phyloP scores from a whole-genome alignment of 2,329 filamentous ascomycete genomes.

The Aspergillus cejpii region DNA sequence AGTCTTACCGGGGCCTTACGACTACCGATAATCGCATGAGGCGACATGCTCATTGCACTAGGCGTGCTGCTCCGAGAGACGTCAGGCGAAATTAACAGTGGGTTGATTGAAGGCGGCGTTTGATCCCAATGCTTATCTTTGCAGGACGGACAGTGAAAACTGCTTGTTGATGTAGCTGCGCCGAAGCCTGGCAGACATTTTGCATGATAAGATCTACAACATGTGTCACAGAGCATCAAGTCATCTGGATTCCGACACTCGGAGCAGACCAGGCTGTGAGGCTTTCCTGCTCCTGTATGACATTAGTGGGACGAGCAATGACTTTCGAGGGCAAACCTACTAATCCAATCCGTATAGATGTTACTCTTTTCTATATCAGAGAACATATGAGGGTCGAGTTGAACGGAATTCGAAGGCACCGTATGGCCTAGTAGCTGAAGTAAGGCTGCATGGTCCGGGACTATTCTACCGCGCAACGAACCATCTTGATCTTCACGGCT shows the following conservation, averaged over 20 bases:
- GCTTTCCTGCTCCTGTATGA: slow-evolving; percentile 23
- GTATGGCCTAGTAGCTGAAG: background rate
- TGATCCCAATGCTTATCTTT: slow-evolving; percentile 20
- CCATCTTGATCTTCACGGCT: background rate
- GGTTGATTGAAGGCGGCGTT: slow-evolving; percentile 11
- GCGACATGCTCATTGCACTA: background rate
- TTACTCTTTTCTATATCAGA: slow-evolving; percentile 16
- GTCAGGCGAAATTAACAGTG: slow-evolving; percentile 5
- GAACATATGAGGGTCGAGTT: slow-evolving; percentile 1
- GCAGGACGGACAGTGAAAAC: slow-evolving; percentile 27
- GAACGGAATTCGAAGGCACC: background rate
- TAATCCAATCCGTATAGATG: slow-evolving; percentile 28
- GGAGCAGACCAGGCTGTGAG: slow-evolving; percentile 28
- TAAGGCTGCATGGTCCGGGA: background rate
- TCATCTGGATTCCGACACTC: slow-evolving; percentile 22
- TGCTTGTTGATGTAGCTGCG: background rate
- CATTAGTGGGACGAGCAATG: no score
- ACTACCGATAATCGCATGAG: background rate
- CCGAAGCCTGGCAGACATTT: slow-evolving; percentile 16
- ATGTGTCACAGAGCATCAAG: slow-evolving; percentile 25
- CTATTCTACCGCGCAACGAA: background rate
- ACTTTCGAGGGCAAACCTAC: slow-evolving; percentile 14
- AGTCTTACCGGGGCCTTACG: background rate
- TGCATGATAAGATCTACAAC: slow-evolving; percentile 29
- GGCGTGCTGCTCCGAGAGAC: slow-evolving; percentile 11